Evolutionary conservation across 495 filamentous ascomycete genomes (phyloP), one percentile per base, ranked within the genome.

Genomic region (Daldinia loculata): DNA sequence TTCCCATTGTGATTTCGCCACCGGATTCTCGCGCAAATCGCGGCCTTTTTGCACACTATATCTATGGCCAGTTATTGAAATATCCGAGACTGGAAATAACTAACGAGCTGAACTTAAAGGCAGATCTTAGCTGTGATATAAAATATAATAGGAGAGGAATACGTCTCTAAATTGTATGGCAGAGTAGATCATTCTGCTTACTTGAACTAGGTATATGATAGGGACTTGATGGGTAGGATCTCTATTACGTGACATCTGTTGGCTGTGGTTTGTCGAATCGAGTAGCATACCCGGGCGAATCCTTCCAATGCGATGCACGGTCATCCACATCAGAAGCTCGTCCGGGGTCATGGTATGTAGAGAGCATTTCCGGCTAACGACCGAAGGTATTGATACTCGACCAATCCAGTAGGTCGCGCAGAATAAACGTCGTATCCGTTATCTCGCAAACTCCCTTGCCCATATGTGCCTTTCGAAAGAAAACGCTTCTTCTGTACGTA

Each of bases 391-490:
- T 14, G 30, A 9, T 56, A 56, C 53, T 32, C 27, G 26, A 56
- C 53, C n/a, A 56, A 56, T 56, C 53, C 15, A 56, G 30, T 19
- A 56, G 53, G 29, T 38, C n/a, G 29, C 53, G 8, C 29, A 11
- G 1, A 14, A 56, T 5, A 8, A 30, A 19, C n/a, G 53, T 56
- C 12, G 53, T 24, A 56, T 56, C 30, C 53, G 15, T 56, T 36
- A 32, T 56, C 27, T 38, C 30, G 9, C 5, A 32, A 29, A 0
- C n/a, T 2, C 30, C 53, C 53, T 36, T 36, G 53, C 11, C 17
- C 43, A 22, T 48, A 7, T 11, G 43, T 22, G 8, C 8, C 24
- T 4, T 48, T 48, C 19, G 43, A 48, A 48, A 19, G 24, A 19
- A 48, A 11, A 48, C 3, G 17, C 19, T 12, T 24, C 19, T 41